Evolutionary conservation across 257 asterid genomes (phyloP).

Genomic region (Penstemon newberryi): DNA sequence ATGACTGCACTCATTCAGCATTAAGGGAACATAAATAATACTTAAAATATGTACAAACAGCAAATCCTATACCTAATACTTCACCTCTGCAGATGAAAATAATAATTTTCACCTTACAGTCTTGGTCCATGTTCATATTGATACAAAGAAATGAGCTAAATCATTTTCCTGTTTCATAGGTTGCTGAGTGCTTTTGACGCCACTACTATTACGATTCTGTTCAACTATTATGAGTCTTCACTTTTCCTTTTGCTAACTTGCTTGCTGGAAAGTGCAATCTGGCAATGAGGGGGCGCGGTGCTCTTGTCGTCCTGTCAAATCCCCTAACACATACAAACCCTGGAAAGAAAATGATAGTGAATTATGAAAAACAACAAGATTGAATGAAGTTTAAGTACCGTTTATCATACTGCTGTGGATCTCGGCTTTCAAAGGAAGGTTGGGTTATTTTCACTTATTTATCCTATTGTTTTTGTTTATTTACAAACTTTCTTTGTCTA

Average conservation of each 20-base stretch:
- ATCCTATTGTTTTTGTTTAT: background rate
- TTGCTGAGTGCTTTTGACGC: background rate
- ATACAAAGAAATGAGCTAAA: conserved; percentile 28
- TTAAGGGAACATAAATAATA: conserved; percentile 9
- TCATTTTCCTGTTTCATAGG: conserved; percentile 25
- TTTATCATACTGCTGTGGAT: background rate
- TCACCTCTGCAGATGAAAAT: conserved; percentile 21
- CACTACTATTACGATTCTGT: conserved; percentile 6
- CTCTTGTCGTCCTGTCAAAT: conserved; percentile 72
- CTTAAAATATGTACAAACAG: conserved; percentile 18
- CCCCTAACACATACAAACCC: conserved; percentile 98
- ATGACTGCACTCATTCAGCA: conserved; percentile 1
- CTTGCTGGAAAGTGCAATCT: conserved; percentile 92
- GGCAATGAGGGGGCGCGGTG: conserved; percentile 90
- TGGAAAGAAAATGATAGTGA: conserved; percentile 36
- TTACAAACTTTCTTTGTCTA: background rate
- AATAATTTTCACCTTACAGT: conserved; percentile 28
- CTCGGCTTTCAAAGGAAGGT: background rate
- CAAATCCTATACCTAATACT: conserved; percentile 25
- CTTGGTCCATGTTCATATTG: conserved; percentile 26
- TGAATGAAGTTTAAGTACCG: background rate
- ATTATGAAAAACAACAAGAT: conserved; percentile 1
- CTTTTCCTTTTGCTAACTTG: conserved; percentile 57
- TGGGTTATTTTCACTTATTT: background rate
- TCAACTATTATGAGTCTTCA: conserved; percentile 45